phyloP scores from a whole-genome alignment of 148 eudicot genomes.

The Beta vulgaris region DNA sequence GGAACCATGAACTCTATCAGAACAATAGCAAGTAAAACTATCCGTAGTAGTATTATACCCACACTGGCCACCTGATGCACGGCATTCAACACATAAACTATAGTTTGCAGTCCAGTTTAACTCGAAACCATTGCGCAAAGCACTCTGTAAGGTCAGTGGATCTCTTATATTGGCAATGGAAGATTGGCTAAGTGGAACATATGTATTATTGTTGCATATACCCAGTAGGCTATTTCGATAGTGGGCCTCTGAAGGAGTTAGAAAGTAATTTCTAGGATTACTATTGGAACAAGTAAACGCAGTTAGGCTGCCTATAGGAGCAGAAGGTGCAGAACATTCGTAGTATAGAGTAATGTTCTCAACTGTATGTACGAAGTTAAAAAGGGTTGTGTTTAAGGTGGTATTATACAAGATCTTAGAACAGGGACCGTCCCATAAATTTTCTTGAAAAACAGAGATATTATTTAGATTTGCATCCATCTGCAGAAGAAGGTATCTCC shows the following conservation, averaged over 20 bases:
- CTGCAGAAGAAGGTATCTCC: slow-evolving; percentile 27
- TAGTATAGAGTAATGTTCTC: slow-evolving; percentile 40
- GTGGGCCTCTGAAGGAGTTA: not conserved
- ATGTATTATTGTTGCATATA: slow-evolving; percentile 12
- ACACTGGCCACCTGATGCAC: slow-evolving; percentile 36
- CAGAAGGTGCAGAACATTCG: slow-evolving; percentile 28
- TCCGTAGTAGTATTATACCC: slow-evolving; percentile 27
- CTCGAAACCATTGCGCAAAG: slow-evolving; percentile 38
- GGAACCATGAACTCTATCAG: slow-evolving; percentile 9
- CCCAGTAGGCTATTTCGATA: not conserved
- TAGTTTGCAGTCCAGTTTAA: slow-evolving; percentile 37
- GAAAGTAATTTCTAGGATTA: not conserved
- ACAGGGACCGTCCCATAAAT: slow-evolving; percentile 18
- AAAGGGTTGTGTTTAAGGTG: slow-evolving; percentile 31
- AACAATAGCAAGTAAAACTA: slow-evolving; percentile 41
- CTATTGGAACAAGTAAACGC: slow-evolving; percentile 1
- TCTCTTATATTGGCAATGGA: not conserved
- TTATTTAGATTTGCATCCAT: slow-evolving; percentile 15
- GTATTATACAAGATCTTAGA: slow-evolving; percentile 12
- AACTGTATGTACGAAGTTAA: slow-evolving; percentile 11
- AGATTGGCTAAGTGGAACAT: not conserved
- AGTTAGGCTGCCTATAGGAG: too few relatives aligned
- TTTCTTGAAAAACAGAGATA: slow-evolving; percentile 11
- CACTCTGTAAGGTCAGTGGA: not conserved
- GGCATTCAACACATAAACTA: slow-evolving; percentile 29